A percentile compares a stretch with the other conserved stretches of the same genome.
phyloP scores from a whole-genome alignment of 176 grass and related monocot genomes.

The Hordeum marinum region DNA sequence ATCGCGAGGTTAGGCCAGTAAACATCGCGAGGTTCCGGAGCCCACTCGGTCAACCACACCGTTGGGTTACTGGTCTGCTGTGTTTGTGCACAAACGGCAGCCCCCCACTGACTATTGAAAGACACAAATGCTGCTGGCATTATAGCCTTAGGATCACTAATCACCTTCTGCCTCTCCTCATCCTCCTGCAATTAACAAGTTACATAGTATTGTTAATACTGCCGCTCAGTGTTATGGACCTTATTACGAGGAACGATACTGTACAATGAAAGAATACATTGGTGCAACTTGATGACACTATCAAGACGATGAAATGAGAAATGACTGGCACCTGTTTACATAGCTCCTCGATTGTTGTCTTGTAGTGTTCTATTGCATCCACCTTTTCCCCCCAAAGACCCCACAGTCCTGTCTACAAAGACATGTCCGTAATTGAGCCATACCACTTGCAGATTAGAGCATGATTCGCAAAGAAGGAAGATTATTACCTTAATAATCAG shows the following conservation, averaged over 20 bases:
- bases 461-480: background rate
- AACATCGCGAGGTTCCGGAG: slow-evolving; percentile 86
- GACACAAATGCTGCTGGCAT: slow-evolving; percentile 95
- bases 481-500: slow-evolving; percentile 68
- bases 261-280: background rate
- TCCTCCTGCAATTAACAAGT: slow-evolving; percentile 51
- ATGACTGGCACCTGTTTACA: slow-evolving; percentile 58
- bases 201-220: too few relatives aligned
- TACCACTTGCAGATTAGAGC: background rate
- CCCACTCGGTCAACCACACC: slow-evolving; percentile 88
- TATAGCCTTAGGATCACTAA: slow-evolving; percentile 57
- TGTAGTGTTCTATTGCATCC: slow-evolving; percentile 79
- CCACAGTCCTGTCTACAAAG: slow-evolving; percentile 88
- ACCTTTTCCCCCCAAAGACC: slow-evolving; percentile 81
- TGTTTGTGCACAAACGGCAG: slow-evolving; percentile 96
- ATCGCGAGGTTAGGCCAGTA: slow-evolving; percentile 86
- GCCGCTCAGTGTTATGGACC: background rate
- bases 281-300: background rate
- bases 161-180: slow-evolving; percentile 69
- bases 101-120: slow-evolving; percentile 83
- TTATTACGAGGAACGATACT: slow-evolving; percentile 4
- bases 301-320: slow-evolving; percentile 9
- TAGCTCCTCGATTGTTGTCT: slow-evolving; percentile 54
- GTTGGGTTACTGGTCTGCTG: slow-evolving; percentile 98
- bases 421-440: slow-evolving; percentile 31